These are phyloP conservation scores for Cystofilobasidium ferigula DNA, from an alignment of 768 basidiomycete genomes.

Conservation along the genomic window DNA sequence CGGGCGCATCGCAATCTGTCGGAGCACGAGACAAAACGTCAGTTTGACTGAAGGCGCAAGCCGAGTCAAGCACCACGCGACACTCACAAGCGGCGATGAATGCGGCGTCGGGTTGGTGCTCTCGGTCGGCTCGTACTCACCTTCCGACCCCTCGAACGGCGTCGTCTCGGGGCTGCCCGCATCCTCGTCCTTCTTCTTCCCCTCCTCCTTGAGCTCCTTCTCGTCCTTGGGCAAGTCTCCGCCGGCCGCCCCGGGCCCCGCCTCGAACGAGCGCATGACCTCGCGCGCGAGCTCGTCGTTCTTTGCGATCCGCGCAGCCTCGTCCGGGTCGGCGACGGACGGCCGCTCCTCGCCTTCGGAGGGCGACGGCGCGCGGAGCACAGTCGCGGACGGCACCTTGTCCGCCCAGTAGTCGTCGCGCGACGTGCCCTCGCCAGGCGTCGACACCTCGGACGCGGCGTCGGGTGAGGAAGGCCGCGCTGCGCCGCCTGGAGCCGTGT, in stretches of 20 bases:
- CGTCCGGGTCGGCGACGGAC: not conserved
- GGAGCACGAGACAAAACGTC: not conserved
- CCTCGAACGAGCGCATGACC: not conserved
- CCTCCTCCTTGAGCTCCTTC: conserved; percentile 1
- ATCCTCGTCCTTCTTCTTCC: not conserved
- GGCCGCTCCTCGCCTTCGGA: not conserved
- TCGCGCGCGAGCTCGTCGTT: not conserved
- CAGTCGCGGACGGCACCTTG: not conserved
- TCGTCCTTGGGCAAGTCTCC: not conserved
- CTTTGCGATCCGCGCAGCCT: not conserved
- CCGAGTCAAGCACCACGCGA: not conserved
- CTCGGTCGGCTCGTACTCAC: conserved; percentile 1
- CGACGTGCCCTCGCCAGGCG: not conserved
- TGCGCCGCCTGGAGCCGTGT: not conserved
- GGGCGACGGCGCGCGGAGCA: not conserved
- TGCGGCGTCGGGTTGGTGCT: conserved; percentile 26
- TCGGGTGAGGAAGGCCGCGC: not conserved
- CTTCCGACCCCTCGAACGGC: not conserved
- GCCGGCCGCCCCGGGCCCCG: not conserved
- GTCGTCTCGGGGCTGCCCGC: not conserved
- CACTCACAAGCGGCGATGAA: conserved; percentile 23
- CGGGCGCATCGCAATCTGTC: conserved; percentile 21
- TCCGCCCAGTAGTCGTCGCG: conserved; percentile 9
- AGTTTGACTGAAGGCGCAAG: too few species aligned
- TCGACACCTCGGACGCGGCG: not conserved